Base-by-base conservation (phyloP, 345 rosid genomes). In the Gossypium bickii region DNA sequence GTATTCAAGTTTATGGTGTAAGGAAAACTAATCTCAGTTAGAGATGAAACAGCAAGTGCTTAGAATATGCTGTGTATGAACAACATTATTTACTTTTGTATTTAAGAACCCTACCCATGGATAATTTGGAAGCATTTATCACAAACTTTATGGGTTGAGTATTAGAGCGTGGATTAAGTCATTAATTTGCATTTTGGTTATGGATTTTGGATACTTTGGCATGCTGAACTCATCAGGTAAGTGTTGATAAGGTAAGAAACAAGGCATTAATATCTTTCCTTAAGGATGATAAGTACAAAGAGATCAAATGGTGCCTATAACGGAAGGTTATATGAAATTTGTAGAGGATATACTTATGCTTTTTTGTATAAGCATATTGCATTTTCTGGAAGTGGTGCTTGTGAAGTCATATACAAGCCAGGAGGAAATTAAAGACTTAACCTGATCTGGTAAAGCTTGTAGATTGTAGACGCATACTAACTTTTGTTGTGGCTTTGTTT, bases 31-130 rank as follows among this genome's bases (percentile, higher is more conserved):
- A 17, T 45, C 67, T 72, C 43, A 18, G 71, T 68, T 78, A 75
- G 82, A 80, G 80, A 76, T 80, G 83, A 68, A 76, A 76, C 45
- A 69, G 67, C 81, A 75, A 82, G 77, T 81, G 77, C 77, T 70
- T 82, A 73, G 85, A 62, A 62, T 70, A 74, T 78, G 76, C 60
- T 80, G 78, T 84, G 83, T 86, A 80, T 77, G 80, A 82, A 22
- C 52, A 41, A 55, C 13, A n/a, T 56, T 71, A 66, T 82, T 82
- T 72, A 27, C 63, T 74, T 75, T 69, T 62, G 56, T 52, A 62
- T 60, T 63, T 76, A 68, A 73, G 77, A 77, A 71, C 77, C 70
- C 71, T 43, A 20, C 48, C 22, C 29, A 44, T 59, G 75, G 80
- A 77, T 63, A 79, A 52, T 66, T 65, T 72, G 79, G 82, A 82